phyloP scores from a whole-genome alignment of 2,329 filamentous ascomycete genomes.

The Clonostachys sp. region DNA sequence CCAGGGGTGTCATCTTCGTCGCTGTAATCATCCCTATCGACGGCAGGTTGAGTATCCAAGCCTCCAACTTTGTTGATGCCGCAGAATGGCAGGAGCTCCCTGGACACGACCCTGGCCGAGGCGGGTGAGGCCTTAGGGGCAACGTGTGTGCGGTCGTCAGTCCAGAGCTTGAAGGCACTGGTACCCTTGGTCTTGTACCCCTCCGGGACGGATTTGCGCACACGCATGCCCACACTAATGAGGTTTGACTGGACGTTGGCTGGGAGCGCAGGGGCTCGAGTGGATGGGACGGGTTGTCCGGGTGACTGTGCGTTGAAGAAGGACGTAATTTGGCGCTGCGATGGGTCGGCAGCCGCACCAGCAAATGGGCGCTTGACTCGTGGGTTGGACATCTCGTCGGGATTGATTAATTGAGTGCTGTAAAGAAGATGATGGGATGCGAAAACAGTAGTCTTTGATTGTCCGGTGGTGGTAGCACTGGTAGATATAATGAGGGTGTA shows the following conservation, averaged over 20 bases:
- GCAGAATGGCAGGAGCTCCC: constrained; percentile 76
- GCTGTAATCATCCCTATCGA: constrained; percentile 4
- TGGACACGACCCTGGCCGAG: constrained; percentile 15
- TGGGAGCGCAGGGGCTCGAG: constrained; percentile 49
- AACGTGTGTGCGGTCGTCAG: constrained; percentile 16
- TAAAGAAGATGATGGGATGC: too few species aligned
- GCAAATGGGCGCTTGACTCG: constrained; percentile 59
- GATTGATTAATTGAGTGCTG: too few species aligned
- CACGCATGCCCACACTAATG: constrained; percentile 88
- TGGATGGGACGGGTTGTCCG: constrained; percentile 1
- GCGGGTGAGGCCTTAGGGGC: not conserved
- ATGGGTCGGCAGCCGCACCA: constrained; percentile 51
- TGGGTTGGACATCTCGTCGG: constrained; percentile 40
- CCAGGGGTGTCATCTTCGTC: constrained; percentile 18
- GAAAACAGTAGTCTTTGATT: too few species aligned
- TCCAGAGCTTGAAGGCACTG: constrained; percentile 47
- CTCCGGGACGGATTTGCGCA: constrained; percentile 88
- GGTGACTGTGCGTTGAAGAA: constrained; percentile 45
- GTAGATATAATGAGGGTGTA: too few species aligned
- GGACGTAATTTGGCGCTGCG: constrained; percentile 59
- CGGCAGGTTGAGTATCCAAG: constrained; percentile 52
- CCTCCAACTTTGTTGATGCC: constrained; percentile 75
- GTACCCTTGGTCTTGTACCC: constrained; percentile 75
- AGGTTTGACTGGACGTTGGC: constrained; percentile 72
- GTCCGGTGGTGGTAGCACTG: too few species aligned